A percentile compares a stretch with the other conserved stretches of the same genome.
Evolutionary conservation across 139 green algal species (phyloP).

Genomic region (Closterium sp.): DNA sequence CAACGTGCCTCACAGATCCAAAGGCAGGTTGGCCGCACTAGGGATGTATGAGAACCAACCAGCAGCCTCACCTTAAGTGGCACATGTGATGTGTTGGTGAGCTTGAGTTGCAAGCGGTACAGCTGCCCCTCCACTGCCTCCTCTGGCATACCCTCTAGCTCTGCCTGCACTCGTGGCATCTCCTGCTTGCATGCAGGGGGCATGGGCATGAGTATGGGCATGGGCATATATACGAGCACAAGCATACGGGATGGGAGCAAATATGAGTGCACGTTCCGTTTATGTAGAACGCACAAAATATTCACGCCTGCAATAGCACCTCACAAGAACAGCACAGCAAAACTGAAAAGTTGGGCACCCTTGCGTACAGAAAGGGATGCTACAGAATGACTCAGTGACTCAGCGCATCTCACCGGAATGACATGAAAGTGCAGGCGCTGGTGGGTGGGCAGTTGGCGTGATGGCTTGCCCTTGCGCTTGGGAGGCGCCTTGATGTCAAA

Average conservation of each 20-base stretch:
- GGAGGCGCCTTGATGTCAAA: constrained; percentile 13
- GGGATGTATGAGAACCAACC: background rate
- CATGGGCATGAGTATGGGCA: background rate
- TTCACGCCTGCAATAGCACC: background rate
- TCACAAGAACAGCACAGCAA: background rate
- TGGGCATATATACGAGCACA: background rate
- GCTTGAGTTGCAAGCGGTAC: constrained; percentile 32
- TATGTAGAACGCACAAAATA: background rate
- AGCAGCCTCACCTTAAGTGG: constrained; percentile 19
- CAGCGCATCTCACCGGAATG: background rate
- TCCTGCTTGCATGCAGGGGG: background rate
- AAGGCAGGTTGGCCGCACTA: too few species aligned
- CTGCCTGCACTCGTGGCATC: constrained; percentile 24
- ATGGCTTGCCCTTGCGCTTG: background rate
- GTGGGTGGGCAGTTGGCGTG: constrained; percentile 23
- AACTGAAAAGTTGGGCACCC: background rate
- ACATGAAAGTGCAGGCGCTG: constrained; percentile 54
- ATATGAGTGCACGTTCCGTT: background rate
- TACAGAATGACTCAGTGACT: background rate
- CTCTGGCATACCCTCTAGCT: constrained; percentile 30
- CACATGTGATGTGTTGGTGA: constrained; percentile 13
- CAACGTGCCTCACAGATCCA: too few species aligned
- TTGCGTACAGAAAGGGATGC: background rate
- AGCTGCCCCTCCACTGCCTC: constrained; percentile 20
- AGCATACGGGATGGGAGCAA: background rate